A percentile compares a stretch with the other conserved stretches of the same genome.
These are phyloP conservation scores for Leccinellum luteum DNA, from an alignment of 768 basidiomycete species.

Conservation along the genomic window DNA sequence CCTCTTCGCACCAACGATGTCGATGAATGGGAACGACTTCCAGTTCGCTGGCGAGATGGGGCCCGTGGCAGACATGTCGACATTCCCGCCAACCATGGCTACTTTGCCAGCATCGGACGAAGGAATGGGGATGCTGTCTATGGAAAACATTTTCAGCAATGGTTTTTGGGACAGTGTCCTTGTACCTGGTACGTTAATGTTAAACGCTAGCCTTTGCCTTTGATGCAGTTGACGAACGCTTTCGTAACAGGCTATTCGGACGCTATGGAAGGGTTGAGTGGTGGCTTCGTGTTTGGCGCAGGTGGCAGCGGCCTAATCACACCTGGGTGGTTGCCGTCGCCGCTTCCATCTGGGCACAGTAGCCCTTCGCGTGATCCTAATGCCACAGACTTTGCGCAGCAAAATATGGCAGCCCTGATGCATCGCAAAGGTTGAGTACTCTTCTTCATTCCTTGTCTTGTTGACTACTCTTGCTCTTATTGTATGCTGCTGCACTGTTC, in stretches of 20 bases:
- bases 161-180: constrained; percentile 89
- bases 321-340: constrained; percentile 60
- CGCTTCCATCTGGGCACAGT: constrained; percentile 54
- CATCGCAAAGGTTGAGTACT: constrained; percentile 25
- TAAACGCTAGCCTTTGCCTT: background rate
- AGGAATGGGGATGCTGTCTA: constrained; percentile 54
- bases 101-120: constrained; percentile 42
- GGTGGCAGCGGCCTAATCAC: constrained; percentile 85
- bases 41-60: constrained; percentile 84
- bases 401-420: constrained; percentile 25
- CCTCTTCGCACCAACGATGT: constrained; percentile 24
- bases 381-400: constrained; percentile 27
- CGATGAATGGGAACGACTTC: constrained; percentile 44
- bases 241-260: constrained; percentile 64
- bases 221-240: constrained; percentile 2
- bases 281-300: constrained; percentile 82
- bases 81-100: constrained; percentile 87
- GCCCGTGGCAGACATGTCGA: constrained; percentile 75
- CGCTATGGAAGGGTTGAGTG: constrained; percentile 77
- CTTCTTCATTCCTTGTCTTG: constrained; percentile 2
- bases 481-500: constrained; percentile 1
- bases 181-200: constrained; percentile 64
- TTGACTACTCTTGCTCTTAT: background rate
- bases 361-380: constrained; percentile 34
- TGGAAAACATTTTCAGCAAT: constrained; percentile 78